phyloP scores from a whole-genome alignment of 1,284 basidiomycete species.

The Xanthoconium separans region DNA sequence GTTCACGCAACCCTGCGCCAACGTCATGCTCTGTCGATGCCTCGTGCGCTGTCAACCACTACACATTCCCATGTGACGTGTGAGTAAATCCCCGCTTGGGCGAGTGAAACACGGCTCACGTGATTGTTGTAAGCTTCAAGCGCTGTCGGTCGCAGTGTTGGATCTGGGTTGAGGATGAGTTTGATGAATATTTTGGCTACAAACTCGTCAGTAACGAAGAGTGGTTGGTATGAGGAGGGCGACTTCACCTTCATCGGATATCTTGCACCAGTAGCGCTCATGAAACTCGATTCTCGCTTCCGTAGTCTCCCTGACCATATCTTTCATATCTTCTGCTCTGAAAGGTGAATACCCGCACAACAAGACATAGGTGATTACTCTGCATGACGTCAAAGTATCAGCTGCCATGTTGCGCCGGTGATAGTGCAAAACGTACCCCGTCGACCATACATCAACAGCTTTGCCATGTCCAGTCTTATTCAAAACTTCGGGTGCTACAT shows the following conservation, averaged over 20 bases:
- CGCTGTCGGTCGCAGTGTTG: slow-evolving; percentile 71
- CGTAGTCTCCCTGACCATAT: slow-evolving; percentile 81
- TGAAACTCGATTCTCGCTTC: slow-evolving; percentile 87
- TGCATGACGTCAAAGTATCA: slow-evolving; percentile 30
- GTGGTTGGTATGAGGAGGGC: background rate
- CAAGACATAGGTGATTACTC: slow-evolving; percentile 91
- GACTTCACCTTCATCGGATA: slow-evolving; percentile 64
- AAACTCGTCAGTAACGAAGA: background rate
- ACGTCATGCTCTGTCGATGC: slow-evolving; percentile 72
- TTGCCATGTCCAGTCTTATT: slow-evolving; percentile 84
- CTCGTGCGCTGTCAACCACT: slow-evolving; percentile 70
- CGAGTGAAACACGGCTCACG: slow-evolving; percentile 16
- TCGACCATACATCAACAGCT: slow-evolving; percentile 92
- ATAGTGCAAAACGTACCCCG: slow-evolving; percentile 59
- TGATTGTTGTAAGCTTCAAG: slow-evolving; percentile 66
- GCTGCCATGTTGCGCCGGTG: background rate
- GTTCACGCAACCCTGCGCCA: slow-evolving; percentile 64
- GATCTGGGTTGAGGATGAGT: slow-evolving; percentile 72
- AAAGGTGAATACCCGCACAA: slow-evolving; percentile 95
- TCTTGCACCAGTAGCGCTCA: slow-evolving; percentile 91
- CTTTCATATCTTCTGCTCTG: slow-evolving; percentile 76
- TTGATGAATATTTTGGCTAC: slow-evolving; percentile 86
- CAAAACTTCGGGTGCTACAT: slow-evolving; percentile 93
- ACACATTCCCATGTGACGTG: slow-evolving; percentile 3
- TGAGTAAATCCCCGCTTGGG: background rate